A percentile compares a stretch with the other conserved stretches of the same genome.
These are phyloP conservation scores for Aspergillus hortae DNA, from an alignment of 2,329 filamentous ascomycete species.

Conservation along the genomic window DNA sequence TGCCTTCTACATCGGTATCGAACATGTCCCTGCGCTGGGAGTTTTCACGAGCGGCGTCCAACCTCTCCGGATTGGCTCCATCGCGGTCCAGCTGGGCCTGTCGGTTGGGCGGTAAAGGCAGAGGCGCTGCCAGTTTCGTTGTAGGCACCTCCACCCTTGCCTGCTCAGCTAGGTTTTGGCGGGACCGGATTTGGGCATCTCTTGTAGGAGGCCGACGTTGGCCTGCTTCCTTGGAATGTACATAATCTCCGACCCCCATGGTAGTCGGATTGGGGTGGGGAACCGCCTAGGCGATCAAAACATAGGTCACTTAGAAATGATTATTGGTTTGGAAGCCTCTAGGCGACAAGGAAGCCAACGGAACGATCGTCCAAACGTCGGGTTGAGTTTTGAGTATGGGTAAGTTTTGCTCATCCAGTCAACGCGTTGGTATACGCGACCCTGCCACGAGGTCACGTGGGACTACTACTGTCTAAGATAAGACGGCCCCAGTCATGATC, in stretches of 20 bases:
- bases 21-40: constrained; percentile 32
- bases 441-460: constrained; percentile 30
- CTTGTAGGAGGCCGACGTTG: constrained; percentile 24
- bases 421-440: constrained; percentile 20
- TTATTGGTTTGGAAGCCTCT: no score
- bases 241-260: constrained; percentile 43
- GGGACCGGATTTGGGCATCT: constrained; percentile 22
- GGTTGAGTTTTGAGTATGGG: neutral
- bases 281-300: neutral
- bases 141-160: constrained; percentile 33
- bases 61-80: constrained; percentile 10
- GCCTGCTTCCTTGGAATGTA: constrained; percentile 36
- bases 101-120: constrained; percentile 14
- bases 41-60: constrained; percentile 8
- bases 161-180: constrained; percentile 33
- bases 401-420: constrained; percentile 1
- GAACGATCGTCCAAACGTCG: neutral
- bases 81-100: constrained; percentile 14
- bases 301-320: neutral
- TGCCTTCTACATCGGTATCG: constrained; percentile 42
- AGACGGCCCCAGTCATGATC: no score
- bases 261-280: constrained; percentile 6
- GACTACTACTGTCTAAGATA: neutral
- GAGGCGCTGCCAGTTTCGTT: constrained; percentile 21
- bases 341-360: neutral